Conservation (phyloP, 1,284 basidiomycete species). For the Marasmius sp. region DNA sequence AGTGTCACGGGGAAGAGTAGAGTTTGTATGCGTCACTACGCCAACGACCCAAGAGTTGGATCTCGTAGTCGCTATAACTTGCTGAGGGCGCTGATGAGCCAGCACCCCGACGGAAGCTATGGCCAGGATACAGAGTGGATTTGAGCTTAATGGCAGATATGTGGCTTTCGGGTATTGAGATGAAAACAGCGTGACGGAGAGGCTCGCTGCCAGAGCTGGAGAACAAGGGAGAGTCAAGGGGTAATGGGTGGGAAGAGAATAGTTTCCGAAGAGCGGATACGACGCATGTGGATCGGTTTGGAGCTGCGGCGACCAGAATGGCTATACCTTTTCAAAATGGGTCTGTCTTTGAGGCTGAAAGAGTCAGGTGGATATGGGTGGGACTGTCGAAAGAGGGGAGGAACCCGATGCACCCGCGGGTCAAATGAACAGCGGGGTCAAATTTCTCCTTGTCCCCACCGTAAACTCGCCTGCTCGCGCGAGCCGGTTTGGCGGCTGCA, state of each 20-base stretch:
- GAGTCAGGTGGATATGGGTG: neutral
- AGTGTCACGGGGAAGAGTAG: no score
- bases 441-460: neutral
- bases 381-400: neutral
- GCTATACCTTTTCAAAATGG: neutral
- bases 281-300: neutral
- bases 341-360: neutral
- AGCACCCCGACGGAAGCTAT: neutral
- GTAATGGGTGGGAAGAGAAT: neutral
- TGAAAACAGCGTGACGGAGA: neutral
- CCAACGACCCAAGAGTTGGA: neutral
- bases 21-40: neutral
- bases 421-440: neutral
- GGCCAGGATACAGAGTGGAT: neutral
- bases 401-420: neutral
- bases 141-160: neutral
- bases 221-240: neutral
- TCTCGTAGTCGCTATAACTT: neutral
- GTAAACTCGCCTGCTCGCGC: neutral
- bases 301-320: neutral
- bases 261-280: neutral
- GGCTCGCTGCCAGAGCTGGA: neutral
- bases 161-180: neutral
- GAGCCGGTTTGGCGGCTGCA: neutral
- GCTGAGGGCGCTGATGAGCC: neutral